These are phyloP conservation scores for Ceriops tagal DNA, from an alignment of 345 rosid species.

Conservation along the genomic window DNA sequence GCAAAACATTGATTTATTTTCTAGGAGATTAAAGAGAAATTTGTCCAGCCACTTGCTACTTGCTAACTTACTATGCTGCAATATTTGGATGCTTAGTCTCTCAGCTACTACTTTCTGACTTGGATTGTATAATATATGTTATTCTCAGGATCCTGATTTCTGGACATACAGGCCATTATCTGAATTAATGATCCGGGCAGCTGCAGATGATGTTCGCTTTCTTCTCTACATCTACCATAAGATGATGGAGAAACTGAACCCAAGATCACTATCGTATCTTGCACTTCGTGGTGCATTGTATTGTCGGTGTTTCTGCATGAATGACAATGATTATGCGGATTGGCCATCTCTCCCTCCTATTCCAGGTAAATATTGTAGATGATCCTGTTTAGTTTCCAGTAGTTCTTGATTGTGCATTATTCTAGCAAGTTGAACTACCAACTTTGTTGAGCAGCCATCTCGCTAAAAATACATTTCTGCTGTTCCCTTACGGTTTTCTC, in stretches of 20 bases:
- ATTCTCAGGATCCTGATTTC: slow-evolving; percentile 74
- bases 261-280: slow-evolving; percentile 72
- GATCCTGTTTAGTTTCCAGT: neutral
- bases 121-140: neutral
- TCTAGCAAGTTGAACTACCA: neutral
- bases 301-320: slow-evolving; percentile 85
- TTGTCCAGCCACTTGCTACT: neutral
- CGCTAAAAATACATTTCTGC: too few species aligned
- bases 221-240: slow-evolving; percentile 67
- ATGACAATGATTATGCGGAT: slow-evolving; percentile 58
- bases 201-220: slow-evolving; percentile 96
- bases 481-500: too few species aligned
- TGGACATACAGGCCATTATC: slow-evolving; percentile 84
- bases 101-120: slow-evolving; percentile 11
- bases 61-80: neutral
- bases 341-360: slow-evolving; percentile 69
- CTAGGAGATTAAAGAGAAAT: neutral
- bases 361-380: slow-evolving; percentile 53
- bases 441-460: too few species aligned
- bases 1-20: neutral
- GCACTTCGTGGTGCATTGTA: slow-evolving; percentile 75
- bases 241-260: slow-evolving; percentile 75
- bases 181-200: slow-evolving; percentile 87
- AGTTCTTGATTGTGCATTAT: neutral
- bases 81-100: neutral